Evolutionary conservation across 2,329 filamentous ascomycete genomes (phyloP), one percentile per base, ranked within the genome.

Genomic region (Cytospora paraplurivora): DNA sequence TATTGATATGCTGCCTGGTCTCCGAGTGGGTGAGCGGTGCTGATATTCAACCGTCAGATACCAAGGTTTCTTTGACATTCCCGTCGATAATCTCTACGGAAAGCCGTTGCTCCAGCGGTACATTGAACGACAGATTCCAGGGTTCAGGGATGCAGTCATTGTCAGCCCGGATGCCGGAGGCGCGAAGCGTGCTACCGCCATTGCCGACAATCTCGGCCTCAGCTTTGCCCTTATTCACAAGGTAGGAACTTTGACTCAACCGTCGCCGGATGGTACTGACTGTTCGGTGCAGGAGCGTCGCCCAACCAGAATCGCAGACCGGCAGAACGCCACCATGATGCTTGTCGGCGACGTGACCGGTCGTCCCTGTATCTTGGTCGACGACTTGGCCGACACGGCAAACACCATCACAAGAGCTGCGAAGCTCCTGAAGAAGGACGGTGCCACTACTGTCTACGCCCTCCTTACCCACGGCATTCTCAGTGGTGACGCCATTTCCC

Each of bases 171-270:
- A 99, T 78, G 95, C 95, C 41, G 95, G 95, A 70, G 95, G 95
- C 68, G 95, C 95, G 53, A 99, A 99, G 82, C 87, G 95, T 69
- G 95, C 95, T 19, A 97, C 95, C 35, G 90, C 92, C 56, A 97
- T 99, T 75, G 94, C 95, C 13, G 95, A 99, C 77, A 88, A 89
- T 66, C 84, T 98, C 67, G 91, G 92, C 69, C 92, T 97, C 83
- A 92, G 95, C 65, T 98, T 99, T 79, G 95, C 95, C 56, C 85
- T 99, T 63, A 99, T 99, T 72, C 95, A 99, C 83, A 99, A 98
- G 89, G 65, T 65, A 65, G 91, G 92, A 70, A 53, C 34, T 44
- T 41, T 51, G 32, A 37, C 7, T 13, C 59, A 7, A 12, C 44
- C 32, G 7, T 37, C 21, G 34, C 32, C 41, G 21, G 38, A 32